Base-by-base conservation (phyloP, 805 yeast genomes). In the Monosporozyma servazzii region DNA sequence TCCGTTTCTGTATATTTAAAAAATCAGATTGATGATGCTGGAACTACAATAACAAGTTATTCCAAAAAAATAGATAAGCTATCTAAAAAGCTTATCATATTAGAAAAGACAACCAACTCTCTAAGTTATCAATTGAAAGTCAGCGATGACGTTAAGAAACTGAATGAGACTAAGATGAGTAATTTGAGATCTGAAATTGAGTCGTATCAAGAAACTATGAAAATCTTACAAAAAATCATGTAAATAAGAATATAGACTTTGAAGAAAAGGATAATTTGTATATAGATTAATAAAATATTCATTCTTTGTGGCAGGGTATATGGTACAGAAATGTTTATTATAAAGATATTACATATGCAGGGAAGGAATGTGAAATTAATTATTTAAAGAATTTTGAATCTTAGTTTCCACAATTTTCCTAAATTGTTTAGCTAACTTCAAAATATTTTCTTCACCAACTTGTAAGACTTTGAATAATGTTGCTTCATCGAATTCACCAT, bases 1-100 rank as follows among this genome's bases (percentile, higher is more conserved):
- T 18, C 95, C 86, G 62, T 80, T 90, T 23, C 76, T 90, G 66
- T 96, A 91, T 51, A 90, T 88, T 75, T 98, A 97, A 50, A 89
- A 86, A 66, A 41, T 21, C 44, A 41, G 5, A 82, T 91, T 2
- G 40, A 27, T 58, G 96, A 91, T 69, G 78, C 89, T 59, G 96
- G 87, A 61, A 84, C 84, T 51, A 97, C 91, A 72, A 86, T 91
- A 61, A 65, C 74, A 59, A 90, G 88, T 77, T 90, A 88, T 33
- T 68, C 74, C 60, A 80, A 80, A 75, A 90, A 86, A 74, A 75
- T 90, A 61, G 75, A 68, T 53, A 85, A 84, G 68, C 78, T 84
- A 45, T 68, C 72, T 58, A 81, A 78, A 59, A 72, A 79, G 56
- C 76, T 78, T 62, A 75, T 74, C 55, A 75, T 78, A 60, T 75